These are phyloP conservation scores for Schizosaccharomyces versatilis DNA, from an alignment of 1,139 yeast species.

Conservation along the genomic window DNA sequence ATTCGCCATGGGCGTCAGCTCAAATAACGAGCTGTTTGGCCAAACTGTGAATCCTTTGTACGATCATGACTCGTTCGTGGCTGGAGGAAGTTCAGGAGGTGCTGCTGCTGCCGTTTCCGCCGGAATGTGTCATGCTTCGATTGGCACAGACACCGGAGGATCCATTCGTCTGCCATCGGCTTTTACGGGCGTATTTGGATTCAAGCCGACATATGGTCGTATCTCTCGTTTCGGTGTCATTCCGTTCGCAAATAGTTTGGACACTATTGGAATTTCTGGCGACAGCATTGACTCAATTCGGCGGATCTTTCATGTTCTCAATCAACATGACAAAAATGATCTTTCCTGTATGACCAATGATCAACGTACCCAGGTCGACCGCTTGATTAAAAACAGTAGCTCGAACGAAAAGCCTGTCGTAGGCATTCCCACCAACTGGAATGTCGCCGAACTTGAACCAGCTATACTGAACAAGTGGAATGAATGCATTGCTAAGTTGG, in stretches of 20 bases:
- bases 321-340: slow-evolving; percentile 42
- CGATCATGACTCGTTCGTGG: slow-evolving; percentile 35
- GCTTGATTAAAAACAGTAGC: slow-evolving; percentile 5
- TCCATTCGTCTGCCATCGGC: slow-evolving; percentile 83
- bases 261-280: slow-evolving; percentile 72
- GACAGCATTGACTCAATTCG: slow-evolving; percentile 25
- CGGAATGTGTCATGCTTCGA: slow-evolving; percentile 40
- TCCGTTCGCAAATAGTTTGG: slow-evolving; percentile 82
- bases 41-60: slow-evolving; percentile 27
- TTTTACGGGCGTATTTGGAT: slow-evolving; percentile 62
- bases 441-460: slow-evolving; percentile 32
- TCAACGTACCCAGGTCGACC: slow-evolving; percentile 14
- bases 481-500: slow-evolving; percentile 24
- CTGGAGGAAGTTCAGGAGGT: slow-evolving; percentile 93
- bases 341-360: slow-evolving; percentile 42
- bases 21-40: slow-evolving; percentile 14
- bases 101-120: slow-evolving; percentile 80
- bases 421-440: slow-evolving; percentile 53
- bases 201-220: slow-evolving; percentile 82
- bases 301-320: slow-evolving; percentile 25
- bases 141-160: slow-evolving; percentile 97
- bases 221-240: slow-evolving; percentile 80
- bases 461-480: slow-evolving; percentile 30
- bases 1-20: slow-evolving; percentile 66
- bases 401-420: slow-evolving; percentile 22